Evolutionary conservation across 352 stramenopile species (phyloP).

Genomic region (Aphanomyces stellatus): DNA sequence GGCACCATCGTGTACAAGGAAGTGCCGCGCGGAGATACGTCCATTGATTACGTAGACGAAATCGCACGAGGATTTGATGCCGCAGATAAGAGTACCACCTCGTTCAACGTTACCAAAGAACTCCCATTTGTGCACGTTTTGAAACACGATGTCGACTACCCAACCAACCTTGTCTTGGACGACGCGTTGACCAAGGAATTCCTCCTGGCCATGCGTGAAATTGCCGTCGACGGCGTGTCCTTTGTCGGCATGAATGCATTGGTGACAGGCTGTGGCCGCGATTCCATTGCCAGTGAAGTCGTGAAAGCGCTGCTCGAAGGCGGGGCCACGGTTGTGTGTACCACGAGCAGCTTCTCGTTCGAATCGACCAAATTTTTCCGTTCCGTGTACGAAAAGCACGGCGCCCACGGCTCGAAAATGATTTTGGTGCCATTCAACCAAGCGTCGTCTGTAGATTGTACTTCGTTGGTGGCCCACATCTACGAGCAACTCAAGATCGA

Average conservation of each 20-base stretch:
- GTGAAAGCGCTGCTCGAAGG: constrained; percentile 76
- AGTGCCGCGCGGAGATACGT: constrained; percentile 31
- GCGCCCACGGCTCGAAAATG: constrained; percentile 61
- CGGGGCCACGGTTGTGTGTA: constrained; percentile 73
- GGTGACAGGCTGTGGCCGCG: constrained; percentile 68
- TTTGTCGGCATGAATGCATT: constrained; percentile 75
- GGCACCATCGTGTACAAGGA: constrained; percentile 46
- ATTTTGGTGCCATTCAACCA: constrained; percentile 80
- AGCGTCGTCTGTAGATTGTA: constrained; percentile 62
- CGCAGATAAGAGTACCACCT: constrained; percentile 27
- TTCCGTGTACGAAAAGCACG: constrained; percentile 75
- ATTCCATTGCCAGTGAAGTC: constrained; percentile 76
- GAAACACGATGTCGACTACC: constrained; percentile 59
- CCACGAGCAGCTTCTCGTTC: constrained; percentile 63
- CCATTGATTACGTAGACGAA: constrained; percentile 54
- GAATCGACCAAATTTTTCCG: constrained; percentile 50
- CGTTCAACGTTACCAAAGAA: not conserved
- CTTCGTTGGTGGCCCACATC: constrained; percentile 60
- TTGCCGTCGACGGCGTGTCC: constrained; percentile 67
- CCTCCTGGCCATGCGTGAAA: constrained; percentile 74
- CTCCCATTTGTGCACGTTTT: constrained; percentile 60
- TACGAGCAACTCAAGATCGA: constrained; percentile 75
- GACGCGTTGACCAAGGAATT: constrained; percentile 68
- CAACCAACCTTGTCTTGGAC: constrained; percentile 69
- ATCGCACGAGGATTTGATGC: constrained; percentile 44